Evolutionary conservation across 345 rosid genomes (phyloP), one percentile per base, ranked within the genome.

Genomic region (Noccaea bulbosa): DNA sequence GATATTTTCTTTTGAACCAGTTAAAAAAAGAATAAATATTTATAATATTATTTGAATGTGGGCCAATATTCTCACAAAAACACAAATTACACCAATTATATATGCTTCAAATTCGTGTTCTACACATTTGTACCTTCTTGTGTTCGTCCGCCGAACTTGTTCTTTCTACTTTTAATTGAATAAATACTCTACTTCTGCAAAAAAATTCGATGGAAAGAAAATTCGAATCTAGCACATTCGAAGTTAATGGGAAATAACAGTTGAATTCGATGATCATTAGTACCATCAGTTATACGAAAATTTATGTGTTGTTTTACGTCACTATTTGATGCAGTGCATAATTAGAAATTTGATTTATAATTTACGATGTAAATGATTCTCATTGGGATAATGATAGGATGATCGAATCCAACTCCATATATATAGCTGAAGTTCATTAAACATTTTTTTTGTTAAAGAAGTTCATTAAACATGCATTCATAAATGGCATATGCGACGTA

Each of bases 131-230:
- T 65, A 65, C 27, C 35, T 33, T 62, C 7, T 65, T 47, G 65
- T 56, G 63, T 65, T 65, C 38, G 11, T 73, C 27, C 30, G 8
- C 66, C 52, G 50, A 60, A 73, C 61, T 73, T 73, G 72, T 73
- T 73, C 72, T 58, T 49, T 73, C 67, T 49, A 7, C 72, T 73
- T 73, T 58, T 49, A 57, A 33, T 8, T 57, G 77, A 73, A 73
- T 66, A 66, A 16, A 49, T 57, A 58, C 72, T 66, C 44, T 55
- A 55, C 59, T 56, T 57, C 64, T 14, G 41, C n/a, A 46, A 22
- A 64, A 20, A 27, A 24, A 46, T 9, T 72, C 60, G 38, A 47
- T 39, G 59, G 17, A 65, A 56, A 39, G 43, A 65, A 55, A 22
- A 12, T 49, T 57, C n/a, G 72, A 56, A 65, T 73, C 38, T 58